These are phyloP conservation scores for Alternaria arborescens DNA, from an alignment of 2,329 filamentous ascomycete genomes.

Conservation along the genomic window DNA sequence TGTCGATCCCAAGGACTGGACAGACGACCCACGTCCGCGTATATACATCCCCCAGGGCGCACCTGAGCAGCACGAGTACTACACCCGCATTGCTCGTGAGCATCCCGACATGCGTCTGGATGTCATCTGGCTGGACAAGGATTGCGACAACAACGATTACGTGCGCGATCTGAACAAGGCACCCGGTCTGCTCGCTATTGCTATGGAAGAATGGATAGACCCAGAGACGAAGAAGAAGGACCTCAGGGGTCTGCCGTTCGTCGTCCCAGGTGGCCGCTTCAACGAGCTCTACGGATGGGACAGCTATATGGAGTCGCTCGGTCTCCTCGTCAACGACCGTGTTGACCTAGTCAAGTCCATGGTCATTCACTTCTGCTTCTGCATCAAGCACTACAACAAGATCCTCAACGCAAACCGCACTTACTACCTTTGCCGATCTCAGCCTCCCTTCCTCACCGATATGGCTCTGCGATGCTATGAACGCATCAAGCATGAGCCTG, in stretches of 20 bases:
- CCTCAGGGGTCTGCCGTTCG: constrained; percentile 84
- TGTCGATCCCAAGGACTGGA: constrained; percentile 95
- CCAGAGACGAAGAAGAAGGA: constrained; percentile 73
- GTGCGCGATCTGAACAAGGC: constrained; percentile 85
- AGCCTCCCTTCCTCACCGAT: constrained; percentile 96
- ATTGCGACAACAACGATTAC: constrained; percentile 78
- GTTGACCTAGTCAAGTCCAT: constrained; percentile 90
- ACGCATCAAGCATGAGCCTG: constrained; percentile 86
- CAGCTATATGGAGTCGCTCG: constrained; percentile 97
- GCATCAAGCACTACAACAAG: constrained; percentile 97
- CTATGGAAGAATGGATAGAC: constrained; percentile 78
- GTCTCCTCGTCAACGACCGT: constrained; percentile 84
- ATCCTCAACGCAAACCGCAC: constrained; percentile 96
- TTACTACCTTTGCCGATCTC: constrained; percentile 93
- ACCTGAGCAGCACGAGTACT: constrained; percentile 90
- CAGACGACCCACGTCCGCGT: constrained; percentile 82
- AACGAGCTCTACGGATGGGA: constrained; percentile 99
- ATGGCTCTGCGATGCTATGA: constrained; percentile 96
- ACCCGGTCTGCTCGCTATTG: constrained; percentile 88
- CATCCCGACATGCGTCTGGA: constrained; percentile 87
- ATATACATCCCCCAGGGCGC: constrained; percentile 89
- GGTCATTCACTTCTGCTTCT: constrained; percentile 97
- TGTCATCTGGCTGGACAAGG: constrained; percentile 77
- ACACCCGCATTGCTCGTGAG: constrained; percentile 78
- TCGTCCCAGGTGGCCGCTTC: constrained; percentile 97